Evolutionary conservation across 805 yeast species (phyloP), one percentile per base, ranked within the genome.

Genomic region (Pichia rugopelliculosa): DNA sequence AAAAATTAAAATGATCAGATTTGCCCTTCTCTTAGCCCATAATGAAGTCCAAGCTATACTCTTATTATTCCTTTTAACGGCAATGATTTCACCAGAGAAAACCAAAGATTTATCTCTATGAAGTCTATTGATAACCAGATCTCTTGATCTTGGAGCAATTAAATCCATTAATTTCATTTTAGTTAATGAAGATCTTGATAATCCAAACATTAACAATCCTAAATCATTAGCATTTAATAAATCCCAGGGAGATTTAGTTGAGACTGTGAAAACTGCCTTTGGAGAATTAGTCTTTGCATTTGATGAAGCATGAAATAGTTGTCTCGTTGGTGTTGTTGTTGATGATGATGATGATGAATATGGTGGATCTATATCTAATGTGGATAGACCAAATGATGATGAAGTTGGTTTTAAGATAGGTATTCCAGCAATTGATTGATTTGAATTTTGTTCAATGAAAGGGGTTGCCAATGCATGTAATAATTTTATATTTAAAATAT

Each of bases 161-260:
- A 88, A 72, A 63, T 86, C 95, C 69, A 87, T 71, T 33, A 90
- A 70, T 0, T 87, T 78, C 44, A 83, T 64, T 17, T 82, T 72
- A 34, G 75, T 74, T 33, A 88, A 69, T 25, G 81, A 80, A 34
- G 70, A 72, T 58, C 80, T 78, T 41, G 87, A 79, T 4, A 86
- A 79, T 17, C 96, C 96, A 66, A 90, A 86, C 69, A 87, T 80
- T 50, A 88, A 71, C 59, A 95, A 86, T 0, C 96, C 95, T 54
- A 89, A 70, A 65, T 90, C 97, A 61, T 91, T 90, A 15, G 95
- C 88, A 7, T 95, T 90, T 57, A 78, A 79, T 43, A 90, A 75
- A 24, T 71, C 67, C 90, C 93, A 90, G 0, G 97, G 97, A 42
- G 76, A 74, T 13, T 75, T 78, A 22, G 76, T 68, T 3, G 79